Base-by-base conservation (phyloP, 495 filamentous ascomycete genomes). In the Annulohypoxylon nitens region DNA sequence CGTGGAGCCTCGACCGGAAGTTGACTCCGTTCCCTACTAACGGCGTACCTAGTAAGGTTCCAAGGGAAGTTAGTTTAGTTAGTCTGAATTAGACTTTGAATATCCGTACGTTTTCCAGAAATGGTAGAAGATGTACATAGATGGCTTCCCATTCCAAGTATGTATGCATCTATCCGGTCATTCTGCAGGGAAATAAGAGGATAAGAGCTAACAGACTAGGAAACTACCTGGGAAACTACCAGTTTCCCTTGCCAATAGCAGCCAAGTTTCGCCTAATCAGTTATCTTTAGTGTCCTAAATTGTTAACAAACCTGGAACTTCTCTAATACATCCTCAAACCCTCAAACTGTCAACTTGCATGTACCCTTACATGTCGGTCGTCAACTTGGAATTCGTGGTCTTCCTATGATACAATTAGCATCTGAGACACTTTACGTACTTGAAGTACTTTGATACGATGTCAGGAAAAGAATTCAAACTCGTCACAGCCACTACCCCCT, bases 1-100 rank as follows among this genome's bases (percentile, higher is more conserved):
- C 62, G 43, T 70, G 34, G 51, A 47, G 54, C 67, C 62, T 34
- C 57, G 70, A 74, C 47, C 66, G 67, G 71, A 67, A 70, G 26
- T 45, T 5, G 62, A 57, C 41, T 70, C 71, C 71, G 71, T 57
- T 54, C 39, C 1, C 39, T 43, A 43, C 39, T 14, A 43, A n/a
- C 30, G 12, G 39, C 39, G 10, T 43, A 43, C 45, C 18, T 50
- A 63, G 11, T n/a, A 45, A n/a, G 66, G 61, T 66, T 66, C 66
- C 45, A 73, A 64, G 69, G 53, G 53, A 2, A 5, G 30, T 30
- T 30, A 30, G 30, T 30, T 30, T 30, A 64, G 51, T 37, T 62
- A 63, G 68, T 45, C 45, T 39, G 45, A 37, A 26, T 48, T 45
- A 58, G 50, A 59, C 20, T 34, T 20, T 60, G 50, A 16, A 30